Percentiles rank a stretch among this genome's conserved stretches.
Evolutionary conservation across 129 eudicot species (phyloP).

Genomic region (Erigeron canadensis): DNA sequence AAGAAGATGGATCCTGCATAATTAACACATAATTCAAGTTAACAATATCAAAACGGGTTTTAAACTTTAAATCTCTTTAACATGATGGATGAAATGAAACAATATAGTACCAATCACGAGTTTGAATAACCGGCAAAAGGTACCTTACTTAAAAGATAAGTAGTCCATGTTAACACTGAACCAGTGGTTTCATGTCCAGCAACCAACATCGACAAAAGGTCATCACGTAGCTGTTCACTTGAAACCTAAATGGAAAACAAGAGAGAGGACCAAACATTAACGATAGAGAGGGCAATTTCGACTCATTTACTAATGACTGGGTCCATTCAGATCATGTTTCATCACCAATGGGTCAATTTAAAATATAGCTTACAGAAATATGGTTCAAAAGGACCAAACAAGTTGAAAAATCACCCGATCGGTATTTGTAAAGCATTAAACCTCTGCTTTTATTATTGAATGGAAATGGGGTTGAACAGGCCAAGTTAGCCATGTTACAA

Average conservation of each 20-base stretch:
- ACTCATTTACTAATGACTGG: not conserved
- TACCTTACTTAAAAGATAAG: constrained; percentile 94
- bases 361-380: not conserved
- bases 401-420: not conserved
- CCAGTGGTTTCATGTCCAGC: constrained; percentile 99
- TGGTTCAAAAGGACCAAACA: not conserved
- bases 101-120: constrained; percentile 8
- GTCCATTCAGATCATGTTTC: not conserved
- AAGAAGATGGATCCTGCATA: constrained; percentile 66
- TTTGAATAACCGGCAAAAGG: not conserved
- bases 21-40: not conserved
- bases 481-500: not conserved
- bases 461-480: too few species aligned
- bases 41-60: not conserved
- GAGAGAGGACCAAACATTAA: not conserved
- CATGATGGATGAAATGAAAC: not conserved
- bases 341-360: constrained; percentile 6
- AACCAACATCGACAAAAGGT: constrained; percentile 97
- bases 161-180: constrained; percentile 90
- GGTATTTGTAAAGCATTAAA: not conserved
- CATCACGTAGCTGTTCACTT: constrained; percentile 85
- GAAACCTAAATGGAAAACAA: constrained; percentile 59
- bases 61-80: not conserved
- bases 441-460: not conserved
- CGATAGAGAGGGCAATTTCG: not conserved